phyloP scores from a whole-genome alignment of 2,329 filamentous ascomycete species.

The Aspergillus jensenii region DNA sequence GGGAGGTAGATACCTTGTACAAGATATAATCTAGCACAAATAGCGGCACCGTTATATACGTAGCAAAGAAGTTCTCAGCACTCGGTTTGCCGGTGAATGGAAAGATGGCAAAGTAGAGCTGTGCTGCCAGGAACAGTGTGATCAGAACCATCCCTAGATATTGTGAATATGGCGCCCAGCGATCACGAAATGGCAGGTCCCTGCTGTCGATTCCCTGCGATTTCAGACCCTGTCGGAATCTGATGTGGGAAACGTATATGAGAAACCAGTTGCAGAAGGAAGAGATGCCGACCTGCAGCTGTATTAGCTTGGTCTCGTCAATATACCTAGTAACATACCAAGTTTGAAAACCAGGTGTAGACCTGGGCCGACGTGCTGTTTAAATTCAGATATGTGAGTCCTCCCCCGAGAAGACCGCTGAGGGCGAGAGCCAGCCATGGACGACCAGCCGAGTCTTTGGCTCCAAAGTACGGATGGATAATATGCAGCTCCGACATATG shows the following conservation, averaged over 20 bases:
- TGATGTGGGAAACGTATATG: slow-evolving; percentile 27
- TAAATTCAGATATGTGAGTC: slow-evolving; percentile 34
- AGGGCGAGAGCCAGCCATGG: slow-evolving; percentile 31
- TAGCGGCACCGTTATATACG: slow-evolving; percentile 32
- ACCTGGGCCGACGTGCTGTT: slow-evolving; percentile 27
- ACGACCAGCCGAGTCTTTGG: slow-evolving; percentile 26
- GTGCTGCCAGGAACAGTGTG: slow-evolving; percentile 27
- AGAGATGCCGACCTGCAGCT: slow-evolving; percentile 26
- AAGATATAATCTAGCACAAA: slow-evolving; percentile 30
- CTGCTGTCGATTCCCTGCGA: slow-evolving; percentile 27
- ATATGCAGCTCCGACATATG: slow-evolving; percentile 30
- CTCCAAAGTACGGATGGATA: slow-evolving; percentile 23
- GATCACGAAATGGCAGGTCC: slow-evolving; percentile 26
- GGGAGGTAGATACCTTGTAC: slow-evolving; percentile 20
- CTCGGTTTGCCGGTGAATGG: slow-evolving; percentile 30
- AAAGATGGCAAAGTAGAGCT: slow-evolving; percentile 33
- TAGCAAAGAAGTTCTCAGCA: slow-evolving; percentile 32
- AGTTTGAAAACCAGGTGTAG: slow-evolving; percentile 35
- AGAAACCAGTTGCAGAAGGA: slow-evolving; percentile 30
- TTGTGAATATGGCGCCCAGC: slow-evolving; percentile 26
- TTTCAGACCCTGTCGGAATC: slow-evolving; percentile 28
- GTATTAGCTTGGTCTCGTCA: not conserved
- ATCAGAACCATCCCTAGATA: slow-evolving; percentile 27
- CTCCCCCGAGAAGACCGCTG: slow-evolving; percentile 32
- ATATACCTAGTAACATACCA: slow-evolving; percentile 15